phyloP scores from a whole-genome alignment of 495 filamentous ascomycete species.

The Aspergillus mulundensis region DNA sequence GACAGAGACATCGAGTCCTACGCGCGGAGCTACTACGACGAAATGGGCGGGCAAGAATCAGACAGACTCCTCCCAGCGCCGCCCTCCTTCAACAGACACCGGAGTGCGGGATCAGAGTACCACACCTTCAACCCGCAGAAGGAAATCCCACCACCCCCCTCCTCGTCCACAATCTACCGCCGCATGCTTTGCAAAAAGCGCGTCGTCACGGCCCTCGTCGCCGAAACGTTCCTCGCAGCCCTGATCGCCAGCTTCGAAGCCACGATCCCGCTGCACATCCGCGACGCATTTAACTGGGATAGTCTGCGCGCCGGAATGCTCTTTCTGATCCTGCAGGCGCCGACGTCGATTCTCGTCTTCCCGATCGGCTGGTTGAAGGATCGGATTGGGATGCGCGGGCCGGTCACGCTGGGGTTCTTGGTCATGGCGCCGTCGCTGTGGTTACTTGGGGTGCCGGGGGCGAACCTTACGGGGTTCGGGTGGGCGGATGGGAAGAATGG shows the following conservation, averaged over 20 bases:
- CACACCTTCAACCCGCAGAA: too few species aligned
- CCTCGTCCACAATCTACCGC: constrained; percentile 2
- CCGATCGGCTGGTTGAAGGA: constrained; percentile 28
- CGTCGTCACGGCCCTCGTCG: constrained; percentile 20
- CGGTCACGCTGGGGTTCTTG: constrained; percentile 13
- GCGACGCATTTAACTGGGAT: constrained; percentile 28
- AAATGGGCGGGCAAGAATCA: too few species aligned
- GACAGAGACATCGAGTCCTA: too few species aligned
- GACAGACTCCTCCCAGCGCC: too few species aligned
- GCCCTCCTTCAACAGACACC: too few species aligned
- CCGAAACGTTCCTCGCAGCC: constrained; percentile 17
- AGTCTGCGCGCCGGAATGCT: constrained; percentile 24
- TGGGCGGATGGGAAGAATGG: constrained; percentile 19
- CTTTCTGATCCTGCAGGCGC: constrained; percentile 26
- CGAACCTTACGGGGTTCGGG: constrained; percentile 15
- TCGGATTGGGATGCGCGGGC: constrained; percentile 20
- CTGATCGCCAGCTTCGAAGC: constrained; percentile 26
- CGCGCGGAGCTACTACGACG: too few species aligned
- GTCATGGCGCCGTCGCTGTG: constrained; percentile 17
- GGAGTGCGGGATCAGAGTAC: too few species aligned
- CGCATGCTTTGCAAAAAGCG: constrained; percentile 20
- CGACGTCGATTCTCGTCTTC: constrained; percentile 22
- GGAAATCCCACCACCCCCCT: too few species aligned
- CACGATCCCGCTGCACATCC: constrained; percentile 30
- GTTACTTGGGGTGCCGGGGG: constrained; percentile 24